Base-by-base conservation (phyloP, 2,329 filamentous ascomycete species). In the Zymoseptoria pseudotritici region DNA sequence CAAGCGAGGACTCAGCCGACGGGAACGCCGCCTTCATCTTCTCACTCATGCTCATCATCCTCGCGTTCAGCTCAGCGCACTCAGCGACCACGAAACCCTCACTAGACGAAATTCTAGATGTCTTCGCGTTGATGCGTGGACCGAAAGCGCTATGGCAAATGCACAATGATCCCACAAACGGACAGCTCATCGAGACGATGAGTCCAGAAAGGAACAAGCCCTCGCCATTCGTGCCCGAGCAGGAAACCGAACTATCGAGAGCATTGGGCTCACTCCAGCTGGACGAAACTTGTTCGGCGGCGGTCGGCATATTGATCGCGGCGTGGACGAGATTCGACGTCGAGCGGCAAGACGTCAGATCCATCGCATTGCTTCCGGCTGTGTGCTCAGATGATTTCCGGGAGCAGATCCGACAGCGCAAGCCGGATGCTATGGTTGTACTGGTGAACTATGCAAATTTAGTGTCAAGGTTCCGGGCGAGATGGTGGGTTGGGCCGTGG, bases 61-160 rank as follows among this genome's bases (percentile, higher is more conserved):
- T 70, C 5, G 66, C 67, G 5, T 70, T 69, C 53, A 65, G 64
- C 2, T 65, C 66, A 1, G 60, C 63, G 5, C 66, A 68, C 6
- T 61, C 66, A 13, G 64, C 65, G 11, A 55, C 61, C 21, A 56
- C 55, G 13, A 57, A 59, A 11, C 65, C 65, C 2, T 64, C 63
- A 1, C 51, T 70, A n/a, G 64, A 67, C 54, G 66, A 64, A n/a
- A 62, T 69, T 10, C 55, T 69, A 9, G 62, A 69, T 51, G 56
- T 70, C 10, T 68, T 70, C 56, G 64, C 61, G 4, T 50, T 70
- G 11, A 65, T 66, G 49, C 58, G 67, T 19, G 69, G 67, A 2
- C 65, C 66, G 5, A 63, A 60, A 11, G 58, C 64, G 5, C 57
- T 70, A 9, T 63, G 66, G 65, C 19, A 64, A 31, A 36, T 62